Evolutionary conservation across 257 asterid genomes (phyloP).

Genomic region (Solanum medicagineum): DNA sequence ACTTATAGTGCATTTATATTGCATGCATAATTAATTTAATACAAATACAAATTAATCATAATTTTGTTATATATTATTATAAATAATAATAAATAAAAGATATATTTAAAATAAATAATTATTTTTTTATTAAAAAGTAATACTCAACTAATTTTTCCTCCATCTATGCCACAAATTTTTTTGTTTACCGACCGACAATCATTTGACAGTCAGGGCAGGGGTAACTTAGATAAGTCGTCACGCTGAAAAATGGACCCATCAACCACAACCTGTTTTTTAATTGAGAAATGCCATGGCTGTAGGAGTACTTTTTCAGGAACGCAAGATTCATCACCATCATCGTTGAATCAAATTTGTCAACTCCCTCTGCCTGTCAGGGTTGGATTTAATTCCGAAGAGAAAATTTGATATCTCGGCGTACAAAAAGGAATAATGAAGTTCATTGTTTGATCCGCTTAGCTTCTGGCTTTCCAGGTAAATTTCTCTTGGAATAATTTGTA

Average conservation of each 20-base stretch:
- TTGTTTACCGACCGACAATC: not conserved
- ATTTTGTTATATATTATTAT: no score
- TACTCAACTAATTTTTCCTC: no score
- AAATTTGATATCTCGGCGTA: not conserved
- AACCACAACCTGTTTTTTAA: not conserved
- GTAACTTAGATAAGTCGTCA: not conserved
- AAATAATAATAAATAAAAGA: no score
- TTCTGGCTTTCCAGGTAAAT: not conserved
- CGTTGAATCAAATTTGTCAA: not conserved
- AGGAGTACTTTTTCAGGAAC: not conserved
- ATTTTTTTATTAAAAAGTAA: no score
- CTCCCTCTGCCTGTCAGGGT: not conserved
- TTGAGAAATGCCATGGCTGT: not conserved
- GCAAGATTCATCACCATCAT: not conserved
- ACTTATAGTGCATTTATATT: no score
- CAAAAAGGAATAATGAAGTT: not conserved
- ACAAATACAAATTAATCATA: no score
- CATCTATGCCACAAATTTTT: no score
- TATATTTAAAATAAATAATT: no score
- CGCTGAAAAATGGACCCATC: not conserved
- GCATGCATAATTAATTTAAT: no score
- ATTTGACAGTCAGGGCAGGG: not conserved
- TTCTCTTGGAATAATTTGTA: not conserved
- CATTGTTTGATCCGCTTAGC: not conserved
- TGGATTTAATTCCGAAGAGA: not conserved